These are phyloP conservation scores for Blepharisma undulans DNA, from an alignment of 169 alveolate genomes.

Conservation along the genomic window DNA sequence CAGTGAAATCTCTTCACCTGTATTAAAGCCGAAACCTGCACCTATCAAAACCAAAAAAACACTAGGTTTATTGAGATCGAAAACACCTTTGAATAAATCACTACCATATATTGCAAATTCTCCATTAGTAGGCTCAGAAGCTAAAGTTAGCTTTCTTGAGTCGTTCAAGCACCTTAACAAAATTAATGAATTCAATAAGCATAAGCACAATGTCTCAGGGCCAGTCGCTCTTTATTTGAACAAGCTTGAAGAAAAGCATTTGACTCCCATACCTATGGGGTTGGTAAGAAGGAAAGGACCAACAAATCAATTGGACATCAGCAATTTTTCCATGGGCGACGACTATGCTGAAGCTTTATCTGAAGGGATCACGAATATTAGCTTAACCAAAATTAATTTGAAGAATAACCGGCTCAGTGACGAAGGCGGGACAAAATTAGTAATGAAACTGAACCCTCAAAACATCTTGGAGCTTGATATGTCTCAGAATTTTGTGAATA, in stretches of 20 bases:
- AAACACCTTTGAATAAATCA: no score
- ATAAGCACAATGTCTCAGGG: background rate
- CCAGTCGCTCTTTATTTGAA: constrained; percentile 3
- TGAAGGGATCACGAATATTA: background rate
- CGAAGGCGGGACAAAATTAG: background rate
- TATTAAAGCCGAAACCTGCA: no score
- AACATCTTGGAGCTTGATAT: constrained; percentile 31
- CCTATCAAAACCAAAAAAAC: no score
- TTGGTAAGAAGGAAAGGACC: constrained; percentile 10
- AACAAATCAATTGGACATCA: background rate
- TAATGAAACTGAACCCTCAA: background rate
- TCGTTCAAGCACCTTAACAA: background rate
- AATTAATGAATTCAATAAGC: background rate
- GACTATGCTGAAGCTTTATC: constrained; percentile 39
- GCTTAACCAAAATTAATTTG: background rate
- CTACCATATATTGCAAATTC: background rate
- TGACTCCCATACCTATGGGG: constrained; percentile 32
- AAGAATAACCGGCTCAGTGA: constrained; percentile 23
- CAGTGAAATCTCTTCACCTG: no score
- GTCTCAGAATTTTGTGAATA: background rate
- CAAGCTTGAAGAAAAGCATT: background rate
- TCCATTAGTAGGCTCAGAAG: constrained; percentile 4
- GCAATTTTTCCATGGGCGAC: constrained; percentile 29
- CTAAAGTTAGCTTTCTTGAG: background rate
- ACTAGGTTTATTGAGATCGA: no score